These are phyloP conservation scores for Termitomyces sp. DNA, from an alignment of 1,284 basidiomycete species.

Conservation along the genomic window DNA sequence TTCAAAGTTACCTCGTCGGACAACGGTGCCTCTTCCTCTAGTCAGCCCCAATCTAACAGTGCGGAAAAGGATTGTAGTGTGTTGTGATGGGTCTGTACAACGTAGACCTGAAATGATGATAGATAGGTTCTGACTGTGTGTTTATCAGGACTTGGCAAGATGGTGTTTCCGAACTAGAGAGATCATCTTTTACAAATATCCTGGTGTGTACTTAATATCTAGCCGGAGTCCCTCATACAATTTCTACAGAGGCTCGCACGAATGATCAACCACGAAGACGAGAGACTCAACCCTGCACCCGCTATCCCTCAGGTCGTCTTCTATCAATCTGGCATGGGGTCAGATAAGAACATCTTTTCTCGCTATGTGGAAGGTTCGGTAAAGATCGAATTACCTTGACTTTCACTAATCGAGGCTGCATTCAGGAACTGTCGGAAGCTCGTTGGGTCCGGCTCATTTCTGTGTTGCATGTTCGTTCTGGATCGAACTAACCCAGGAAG, in stretches of 20 bases:
- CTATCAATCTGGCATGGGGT: conserved; percentile 68
- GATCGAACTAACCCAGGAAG: conserved; percentile 5
- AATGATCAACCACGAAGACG: conserved; percentile 53
- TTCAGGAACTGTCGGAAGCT: conserved; percentile 55
- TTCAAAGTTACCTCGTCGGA: conserved; percentile 22
- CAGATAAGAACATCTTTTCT: conserved; percentile 52
- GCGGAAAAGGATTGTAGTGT: conserved; percentile 37
- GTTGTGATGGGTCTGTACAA: conserved; percentile 60
- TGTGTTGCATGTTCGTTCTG: neutral
- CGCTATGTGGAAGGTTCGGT: conserved; percentile 44
- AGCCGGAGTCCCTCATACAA: neutral
- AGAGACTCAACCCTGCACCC: conserved; percentile 31
- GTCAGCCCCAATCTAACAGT: conserved; percentile 7
- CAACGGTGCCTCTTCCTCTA: conserved; percentile 11
- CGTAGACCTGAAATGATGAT: neutral
- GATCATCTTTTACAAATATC: conserved; percentile 59
- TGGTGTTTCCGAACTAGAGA: conserved; percentile 40
- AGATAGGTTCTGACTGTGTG: neutral
- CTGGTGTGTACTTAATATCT: conserved; percentile 39
- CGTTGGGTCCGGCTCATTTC: conserved; percentile 38
- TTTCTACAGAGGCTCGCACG: conserved; percentile 40
- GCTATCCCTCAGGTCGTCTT: conserved; percentile 62
- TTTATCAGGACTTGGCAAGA: conserved; percentile 42
- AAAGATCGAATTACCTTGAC: neutral
- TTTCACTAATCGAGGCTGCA: neutral